These are phyloP conservation scores for Hawksworthiomyces lignivorus DNA, from an alignment of 2,329 filamentous ascomycete genomes.

Conservation along the genomic window DNA sequence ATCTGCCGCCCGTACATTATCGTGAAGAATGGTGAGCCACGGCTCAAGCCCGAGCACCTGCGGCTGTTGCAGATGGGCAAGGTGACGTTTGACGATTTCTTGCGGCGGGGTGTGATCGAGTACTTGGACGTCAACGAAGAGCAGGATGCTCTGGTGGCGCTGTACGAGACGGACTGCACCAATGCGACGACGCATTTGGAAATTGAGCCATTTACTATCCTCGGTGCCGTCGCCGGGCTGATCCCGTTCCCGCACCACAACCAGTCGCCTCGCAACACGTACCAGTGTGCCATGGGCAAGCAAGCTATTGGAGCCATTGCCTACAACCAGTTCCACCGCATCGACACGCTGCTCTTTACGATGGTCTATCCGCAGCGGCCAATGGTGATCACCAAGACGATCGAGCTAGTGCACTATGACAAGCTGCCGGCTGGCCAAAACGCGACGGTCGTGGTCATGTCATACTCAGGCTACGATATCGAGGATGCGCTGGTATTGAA, in stretches of 20 bases:
- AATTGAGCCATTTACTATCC: conserved; percentile 94
- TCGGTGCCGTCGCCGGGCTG: conserved; percentile 89
- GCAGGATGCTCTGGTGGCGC: conserved; percentile 87
- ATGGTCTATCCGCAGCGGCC: conserved; percentile 97
- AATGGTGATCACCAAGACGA: conserved; percentile 95
- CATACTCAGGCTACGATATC: conserved; percentile 98
- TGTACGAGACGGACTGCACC: conserved; percentile 79
- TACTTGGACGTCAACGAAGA: conserved; percentile 98
- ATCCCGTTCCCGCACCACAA: conserved; percentile 99
- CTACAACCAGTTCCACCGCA: conserved; percentile 94
- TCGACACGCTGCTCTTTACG: conserved; percentile 91
- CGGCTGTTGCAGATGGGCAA: conserved; percentile 74
- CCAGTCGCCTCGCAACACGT: conserved; percentile 96
- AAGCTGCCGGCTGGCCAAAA: conserved; percentile 96
- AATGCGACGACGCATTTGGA: conserved; percentile 86
- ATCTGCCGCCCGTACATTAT: conserved; percentile 96
- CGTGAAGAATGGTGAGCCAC: conserved; percentile 79
- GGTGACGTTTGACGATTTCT: conserved; percentile 88
- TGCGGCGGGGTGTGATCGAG: conserved; percentile 83
- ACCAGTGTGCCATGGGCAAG: conserved; percentile 99
- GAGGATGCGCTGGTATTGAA: conserved; percentile 96
- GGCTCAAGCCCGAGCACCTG: conserved; percentile 70
- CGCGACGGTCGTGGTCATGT: conserved; percentile 97
- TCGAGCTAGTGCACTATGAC: conserved; percentile 94
- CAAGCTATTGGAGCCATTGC: conserved; percentile 98